Evolutionary conservation across 1,284 basidiomycete genomes (phyloP), one percentile per base, ranked within the genome.

Genomic region (Omphalotus olearius): DNA sequence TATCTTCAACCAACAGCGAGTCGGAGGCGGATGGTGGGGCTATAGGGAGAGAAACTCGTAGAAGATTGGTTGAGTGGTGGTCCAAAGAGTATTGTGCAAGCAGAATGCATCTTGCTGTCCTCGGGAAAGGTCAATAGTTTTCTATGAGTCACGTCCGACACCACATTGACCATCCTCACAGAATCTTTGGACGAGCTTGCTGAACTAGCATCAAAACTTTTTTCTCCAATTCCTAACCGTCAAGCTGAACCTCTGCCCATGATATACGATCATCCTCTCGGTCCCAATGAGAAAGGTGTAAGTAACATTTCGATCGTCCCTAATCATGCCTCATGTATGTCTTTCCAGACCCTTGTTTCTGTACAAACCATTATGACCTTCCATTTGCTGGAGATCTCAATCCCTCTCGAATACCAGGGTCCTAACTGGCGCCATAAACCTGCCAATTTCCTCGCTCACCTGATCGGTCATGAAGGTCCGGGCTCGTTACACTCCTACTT

Each of bases 41-140:
- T 7, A 71, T 90, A 41, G 95, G 94, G 4, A 76, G 90, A 45
- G 95, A 99, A 68, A 95, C 92, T 1, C 82, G 97, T 51, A 81
- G 91, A 50, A 80, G 97, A 63, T 74, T 99, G 55, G 84, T 99
- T 53, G 88, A 96, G 69, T 99, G 98, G 93, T 98, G 96, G 91
- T 76, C 74, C 50, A 78, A 82, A 58, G 88, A 98, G 66, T 99
- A 99, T 68, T 96, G 91, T 59, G 93, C 97, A 4, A 88, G 91
- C 64, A 76, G 95, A 49, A 98, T 98, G 95, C 88, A 88, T 61
- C 69, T 99, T 36, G 92, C 88, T 57, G 80, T 99, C 16, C 75
- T 97, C 33, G 94, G 95, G 23, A 92, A 89, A 74, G 91, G 94
- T 85, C 61, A 60, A 67, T 60, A 4, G 23, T 49, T 20, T 46